Percentiles rank a stretch among this genome's conserved stretches.
Evolutionary conservation across 768 basidiomycete genomes (phyloP).

Genomic region (Cyclocybe aegerita): DNA sequence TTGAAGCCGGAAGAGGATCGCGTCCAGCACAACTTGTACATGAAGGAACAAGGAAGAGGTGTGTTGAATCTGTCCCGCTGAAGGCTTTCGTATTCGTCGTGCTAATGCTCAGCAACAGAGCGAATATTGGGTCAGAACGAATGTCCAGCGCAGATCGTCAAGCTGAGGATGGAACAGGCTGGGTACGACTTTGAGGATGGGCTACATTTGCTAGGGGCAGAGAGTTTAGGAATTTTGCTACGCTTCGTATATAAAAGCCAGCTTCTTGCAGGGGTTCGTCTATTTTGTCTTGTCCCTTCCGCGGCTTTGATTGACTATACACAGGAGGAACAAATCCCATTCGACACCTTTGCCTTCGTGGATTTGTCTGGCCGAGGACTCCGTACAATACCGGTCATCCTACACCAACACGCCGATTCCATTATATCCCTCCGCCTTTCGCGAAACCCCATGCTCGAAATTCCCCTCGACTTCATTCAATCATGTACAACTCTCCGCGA

Average conservation of each 20-base stretch:
- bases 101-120: slow-evolving; percentile 44
- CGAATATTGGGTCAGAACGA: slow-evolving; percentile 81
- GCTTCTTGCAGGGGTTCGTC: slow-evolving; percentile 60
- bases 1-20: slow-evolving; percentile 47
- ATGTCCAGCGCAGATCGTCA: slow-evolving; percentile 80
- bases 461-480: slow-evolving; percentile 95
- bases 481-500: slow-evolving; percentile 81
- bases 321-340: slow-evolving; percentile 72
- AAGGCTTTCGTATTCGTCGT: too few species aligned
- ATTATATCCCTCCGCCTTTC: slow-evolving; percentile 88
- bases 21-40: slow-evolving; percentile 67
- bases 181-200: slow-evolving; percentile 85
- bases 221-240: slow-evolving; percentile 81
- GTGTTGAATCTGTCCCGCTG: slow-evolving; percentile 17
- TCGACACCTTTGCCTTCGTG: slow-evolving; percentile 73
- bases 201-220: slow-evolving; percentile 70
- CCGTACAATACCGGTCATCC: slow-evolving; percentile 83
- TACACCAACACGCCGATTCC: slow-evolving; percentile 81
- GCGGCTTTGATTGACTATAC: slow-evolving; percentile 1
- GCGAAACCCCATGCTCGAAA: slow-evolving; percentile 93
- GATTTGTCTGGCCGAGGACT: slow-evolving; percentile 82
- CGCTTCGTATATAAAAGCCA: slow-evolving; percentile 89
- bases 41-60: slow-evolving; percentile 80
- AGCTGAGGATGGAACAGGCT: slow-evolving; percentile 81
- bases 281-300: background rate